These are phyloP conservation scores for Metschnikowia peoriensis DNA, from an alignment of 805 yeast genomes.

Conservation along the genomic window DNA sequence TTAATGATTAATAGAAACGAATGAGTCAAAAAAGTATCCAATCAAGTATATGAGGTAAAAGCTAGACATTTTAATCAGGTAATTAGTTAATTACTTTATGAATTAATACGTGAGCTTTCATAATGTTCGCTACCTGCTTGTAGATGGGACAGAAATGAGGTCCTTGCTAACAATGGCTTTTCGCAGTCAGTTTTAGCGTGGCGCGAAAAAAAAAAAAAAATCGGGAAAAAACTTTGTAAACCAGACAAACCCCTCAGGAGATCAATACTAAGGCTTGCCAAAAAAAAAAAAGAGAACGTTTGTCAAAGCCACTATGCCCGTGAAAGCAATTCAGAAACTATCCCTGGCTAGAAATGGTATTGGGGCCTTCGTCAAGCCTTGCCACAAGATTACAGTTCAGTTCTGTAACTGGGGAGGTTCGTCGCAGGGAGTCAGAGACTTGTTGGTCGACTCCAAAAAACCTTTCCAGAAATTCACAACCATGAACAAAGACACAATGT, in stretches of 20 bases:
- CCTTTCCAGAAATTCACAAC: constrained; percentile 60
- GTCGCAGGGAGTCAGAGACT: constrained; percentile 70
- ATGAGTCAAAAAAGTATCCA: not conserved
- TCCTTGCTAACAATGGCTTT: not conserved
- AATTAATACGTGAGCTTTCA: too few relatives aligned
- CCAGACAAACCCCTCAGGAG: not conserved
- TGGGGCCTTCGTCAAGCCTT: constrained; percentile 70
- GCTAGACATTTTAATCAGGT: too few relatives aligned
- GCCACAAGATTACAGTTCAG: constrained; percentile 70
- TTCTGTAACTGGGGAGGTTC: constrained; percentile 97
- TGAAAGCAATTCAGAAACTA: constrained; percentile 56
- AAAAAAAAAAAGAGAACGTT: not conserved
- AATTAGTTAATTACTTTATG: too few relatives aligned
- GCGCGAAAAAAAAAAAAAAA: not conserved
- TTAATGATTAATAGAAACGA: not conserved
- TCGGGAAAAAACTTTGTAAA: not conserved
- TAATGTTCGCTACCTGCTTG: too few relatives aligned
- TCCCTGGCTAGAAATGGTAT: constrained; percentile 73
- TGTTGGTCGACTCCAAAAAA: constrained; percentile 28
- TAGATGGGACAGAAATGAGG: too few relatives aligned
- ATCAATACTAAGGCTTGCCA: not conserved
- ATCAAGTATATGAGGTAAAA: not conserved
- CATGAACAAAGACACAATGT: constrained; percentile 63
- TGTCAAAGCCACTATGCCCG: constrained; percentile 40
- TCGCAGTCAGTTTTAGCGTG: not conserved